These are phyloP conservation scores for Myxozyma neotropica DNA, from an alignment of 805 yeast species.

Conservation along the genomic window DNA sequence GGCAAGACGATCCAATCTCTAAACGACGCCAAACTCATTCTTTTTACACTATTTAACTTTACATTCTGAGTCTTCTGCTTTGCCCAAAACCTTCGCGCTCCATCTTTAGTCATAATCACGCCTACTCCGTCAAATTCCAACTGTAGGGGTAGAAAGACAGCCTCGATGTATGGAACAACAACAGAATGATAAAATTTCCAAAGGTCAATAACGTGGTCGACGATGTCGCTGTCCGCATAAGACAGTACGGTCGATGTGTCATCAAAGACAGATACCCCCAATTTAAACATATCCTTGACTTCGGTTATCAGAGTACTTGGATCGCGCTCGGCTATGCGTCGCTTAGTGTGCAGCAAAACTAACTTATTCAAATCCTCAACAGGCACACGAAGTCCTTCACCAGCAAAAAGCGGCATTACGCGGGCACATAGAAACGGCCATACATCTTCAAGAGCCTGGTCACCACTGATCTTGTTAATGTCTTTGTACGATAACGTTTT, in stretches of 20 bases:
- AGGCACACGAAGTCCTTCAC: constrained; percentile 54
- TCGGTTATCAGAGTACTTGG: constrained; percentile 49
- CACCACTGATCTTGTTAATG: constrained; percentile 41
- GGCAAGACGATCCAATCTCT: constrained; percentile 45
- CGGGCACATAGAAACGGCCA: constrained; percentile 52
- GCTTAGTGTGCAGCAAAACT: constrained; percentile 47
- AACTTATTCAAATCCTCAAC: constrained; percentile 60
- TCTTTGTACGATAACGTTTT: constrained; percentile 33
- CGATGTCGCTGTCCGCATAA: constrained; percentile 38
- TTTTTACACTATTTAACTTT: constrained; percentile 37
- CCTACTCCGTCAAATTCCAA: constrained; percentile 52
- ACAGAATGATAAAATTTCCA: constrained; percentile 55
- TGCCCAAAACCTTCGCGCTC: constrained; percentile 45
- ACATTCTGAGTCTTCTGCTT: constrained; percentile 34
- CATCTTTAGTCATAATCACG: constrained; percentile 44
- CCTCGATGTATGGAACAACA: constrained; percentile 60
- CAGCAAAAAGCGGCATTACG: constrained; percentile 52
- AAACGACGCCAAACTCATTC: constrained; percentile 41
- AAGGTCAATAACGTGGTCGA: constrained; percentile 39
- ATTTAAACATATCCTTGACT: constrained; percentile 48
- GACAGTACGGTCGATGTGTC: constrained; percentile 45
- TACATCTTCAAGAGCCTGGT: constrained; percentile 50
- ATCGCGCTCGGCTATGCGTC: constrained; percentile 46
- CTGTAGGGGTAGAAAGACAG: constrained; percentile 63
- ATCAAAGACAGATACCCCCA: constrained; percentile 36